phyloP scores from a whole-genome alignment of 768 basidiomycete genomes.

The Tylopilus felleus region DNA sequence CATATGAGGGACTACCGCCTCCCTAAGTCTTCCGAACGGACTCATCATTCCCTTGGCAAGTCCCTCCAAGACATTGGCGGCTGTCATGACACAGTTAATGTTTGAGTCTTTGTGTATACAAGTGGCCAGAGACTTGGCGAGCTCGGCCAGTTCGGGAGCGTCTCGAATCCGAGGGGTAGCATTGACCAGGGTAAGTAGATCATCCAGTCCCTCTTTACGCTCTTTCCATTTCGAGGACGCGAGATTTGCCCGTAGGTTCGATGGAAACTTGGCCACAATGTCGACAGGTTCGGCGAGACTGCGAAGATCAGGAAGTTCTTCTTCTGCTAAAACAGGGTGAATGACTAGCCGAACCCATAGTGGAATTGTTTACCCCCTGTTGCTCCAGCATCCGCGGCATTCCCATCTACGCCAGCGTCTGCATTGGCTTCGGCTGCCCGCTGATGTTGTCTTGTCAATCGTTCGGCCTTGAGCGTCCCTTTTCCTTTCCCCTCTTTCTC shows the following conservation, averaged over 20 bases:
- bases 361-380: constrained; percentile 44
- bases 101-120: constrained; percentile 90
- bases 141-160: constrained; percentile 69
- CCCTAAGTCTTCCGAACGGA: constrained; percentile 72
- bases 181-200: constrained; percentile 66
- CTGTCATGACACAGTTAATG: constrained; percentile 90
- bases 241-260: constrained; percentile 68
- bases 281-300: constrained; percentile 79
- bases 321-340: constrained; percentile 35
- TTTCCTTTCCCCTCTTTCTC: constrained; percentile 85
- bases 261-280: constrained; percentile 71
- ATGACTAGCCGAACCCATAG: neutral
- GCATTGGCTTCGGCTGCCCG: constrained; percentile 60
- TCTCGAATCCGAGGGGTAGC: constrained; percentile 77
- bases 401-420: constrained; percentile 32
- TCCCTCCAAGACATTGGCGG: constrained; percentile 80
- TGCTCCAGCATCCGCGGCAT: constrained; percentile 43
- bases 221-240: constrained; percentile 98
- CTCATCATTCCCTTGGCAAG: constrained; percentile 79
- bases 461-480: constrained; percentile 73
- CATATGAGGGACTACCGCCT: constrained; percentile 70
- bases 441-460: constrained; percentile 73
- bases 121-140: constrained; percentile 71
- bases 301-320: constrained; percentile 67
- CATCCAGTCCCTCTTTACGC: constrained; percentile 87